Evolutionary conservation across 2,329 filamentous ascomycete genomes (phyloP).

Genomic region (Pseudofabraea citricarpa): DNA sequence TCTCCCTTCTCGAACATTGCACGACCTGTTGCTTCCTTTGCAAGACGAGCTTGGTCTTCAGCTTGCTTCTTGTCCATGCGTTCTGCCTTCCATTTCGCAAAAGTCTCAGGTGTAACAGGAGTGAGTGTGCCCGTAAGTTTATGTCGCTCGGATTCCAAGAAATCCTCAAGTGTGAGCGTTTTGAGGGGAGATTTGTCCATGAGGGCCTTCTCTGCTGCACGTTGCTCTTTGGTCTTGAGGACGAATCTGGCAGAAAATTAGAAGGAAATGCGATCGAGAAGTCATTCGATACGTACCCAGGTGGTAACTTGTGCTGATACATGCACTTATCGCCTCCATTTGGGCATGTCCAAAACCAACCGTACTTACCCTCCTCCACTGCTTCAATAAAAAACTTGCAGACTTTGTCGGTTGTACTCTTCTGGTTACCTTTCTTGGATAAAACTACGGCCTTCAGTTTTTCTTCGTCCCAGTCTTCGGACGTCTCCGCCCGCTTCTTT

Average conservation of each 20-base stretch:
- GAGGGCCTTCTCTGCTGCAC: conserved; percentile 89
- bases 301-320: conserved; percentile 93
- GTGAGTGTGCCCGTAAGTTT: conserved; percentile 90
- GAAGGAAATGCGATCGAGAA: no score
- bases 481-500: conserved; percentile 84
- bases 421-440: conserved; percentile 96
- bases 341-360: conserved; percentile 98
- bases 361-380: conserved; percentile 97
- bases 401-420: conserved; percentile 94
- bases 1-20: conserved; percentile 96
- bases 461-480: conserved; percentile 96
- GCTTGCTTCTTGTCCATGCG: conserved; percentile 93
- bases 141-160: conserved; percentile 91
- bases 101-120: conserved; percentile 86
- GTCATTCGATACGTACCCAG: conserved; percentile 73
- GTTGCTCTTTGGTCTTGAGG: conserved; percentile 95
- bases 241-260: conserved; percentile 89
- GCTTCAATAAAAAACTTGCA: conserved; percentile 98
- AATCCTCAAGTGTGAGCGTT: conserved; percentile 94
- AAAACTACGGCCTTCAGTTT: conserved; percentile 86
- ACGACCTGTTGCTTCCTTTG: conserved; percentile 93
- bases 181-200: conserved; percentile 94
- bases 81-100: conserved; percentile 96
- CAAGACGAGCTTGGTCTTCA: conserved; percentile 81
- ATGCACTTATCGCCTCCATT: conserved; percentile 98